Evolutionary conservation across 495 filamentous ascomycete species (phyloP), one percentile per base, ranked within the genome.

Genomic region (Cenococcum geophilum): DNA sequence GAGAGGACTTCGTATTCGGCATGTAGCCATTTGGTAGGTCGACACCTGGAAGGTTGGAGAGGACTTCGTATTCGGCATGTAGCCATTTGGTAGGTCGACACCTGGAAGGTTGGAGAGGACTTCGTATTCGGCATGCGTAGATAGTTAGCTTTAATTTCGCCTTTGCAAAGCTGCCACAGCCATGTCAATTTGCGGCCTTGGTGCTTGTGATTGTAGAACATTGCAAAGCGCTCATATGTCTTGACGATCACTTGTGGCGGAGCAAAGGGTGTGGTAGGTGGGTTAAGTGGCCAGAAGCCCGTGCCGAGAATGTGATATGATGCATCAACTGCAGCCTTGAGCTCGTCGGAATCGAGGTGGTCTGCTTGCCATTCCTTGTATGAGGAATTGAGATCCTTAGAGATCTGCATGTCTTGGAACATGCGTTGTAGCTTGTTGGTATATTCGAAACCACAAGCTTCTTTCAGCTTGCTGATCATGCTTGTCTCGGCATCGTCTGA

Each of bases 331-430:
- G 77, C 71, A 61, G 78, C 80, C 70, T 80, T 83, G 27, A 76
- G 75, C 51, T 86, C 83, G 16, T 82, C 82, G 35, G 10, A 37
- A 27, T 88, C 82, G 1, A 88, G 73, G 8, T 80, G 77, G 62
- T 81, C 81, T 18, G 81, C 76, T 40, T 83, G 77, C 77, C 80
- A 89, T 35, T 85, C 85, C 71, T 87, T 86, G 80, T 92, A 97
- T 37, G 82, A 82, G 37, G 80, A 79, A 74, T 99, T 97, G 55
- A 99, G 84, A 76, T 97, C 95, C 73, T 96, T 95, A 67, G 92
- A 97, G 55, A 95, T 93, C 72, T 97, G 93, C 76, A 99, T 97
- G 68, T 99, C 93, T 72, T 97, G 91, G 82, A 97, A 97, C 93
- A 99, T 99, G 68, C 95, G 91, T 77, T 97, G 93, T 52, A 99